Evolutionary conservation across 257 asterid species (phyloP).

Genomic region (Scutellaria baicalensis): DNA sequence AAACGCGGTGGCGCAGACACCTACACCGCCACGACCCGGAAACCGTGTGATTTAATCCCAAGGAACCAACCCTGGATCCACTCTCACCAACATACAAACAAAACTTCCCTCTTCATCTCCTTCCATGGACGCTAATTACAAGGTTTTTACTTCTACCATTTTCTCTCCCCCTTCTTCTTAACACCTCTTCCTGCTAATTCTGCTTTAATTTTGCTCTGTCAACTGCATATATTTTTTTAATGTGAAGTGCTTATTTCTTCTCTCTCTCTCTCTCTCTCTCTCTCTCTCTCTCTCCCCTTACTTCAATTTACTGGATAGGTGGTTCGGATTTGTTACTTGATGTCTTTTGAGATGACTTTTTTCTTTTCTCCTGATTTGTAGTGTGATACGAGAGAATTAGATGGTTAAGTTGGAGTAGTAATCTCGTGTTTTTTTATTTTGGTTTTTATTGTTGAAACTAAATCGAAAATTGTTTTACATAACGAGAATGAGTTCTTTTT

Average conservation of each 20-base stretch:
- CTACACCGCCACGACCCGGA: background rate
- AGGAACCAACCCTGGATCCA: background rate
- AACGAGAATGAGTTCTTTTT: background rate
- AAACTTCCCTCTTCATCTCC: slow-evolving; percentile 3
- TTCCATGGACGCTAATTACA: slow-evolving; percentile 8
- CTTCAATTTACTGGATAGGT: slow-evolving; percentile 1
- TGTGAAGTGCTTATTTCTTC: background rate
- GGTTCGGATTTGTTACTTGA: background rate
- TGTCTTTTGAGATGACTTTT: background rate
- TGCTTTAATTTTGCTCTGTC: background rate
- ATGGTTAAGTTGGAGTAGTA: background rate
- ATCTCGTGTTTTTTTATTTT: background rate
- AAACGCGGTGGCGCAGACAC: slow-evolving; percentile 13
- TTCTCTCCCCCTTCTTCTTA: slow-evolving; percentile 1
- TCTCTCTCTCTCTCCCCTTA: too few species aligned
- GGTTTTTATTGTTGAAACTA: background rate
- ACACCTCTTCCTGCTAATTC: background rate
- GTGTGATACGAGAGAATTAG: slow-evolving; percentile 8
- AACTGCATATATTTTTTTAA: too few species aligned
- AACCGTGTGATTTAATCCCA: slow-evolving; percentile 18
- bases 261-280: too few species aligned
- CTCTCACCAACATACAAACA: background rate
- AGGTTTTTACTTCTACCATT: slow-evolving; percentile 16
- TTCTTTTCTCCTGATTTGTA: background rate
- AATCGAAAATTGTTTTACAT: background rate